A percentile compares a stretch with the other conserved stretches of the same genome.
Conservation (phyloP, 2,329 filamentous ascomycete genomes). For the Fusarium equiseti region DNA sequence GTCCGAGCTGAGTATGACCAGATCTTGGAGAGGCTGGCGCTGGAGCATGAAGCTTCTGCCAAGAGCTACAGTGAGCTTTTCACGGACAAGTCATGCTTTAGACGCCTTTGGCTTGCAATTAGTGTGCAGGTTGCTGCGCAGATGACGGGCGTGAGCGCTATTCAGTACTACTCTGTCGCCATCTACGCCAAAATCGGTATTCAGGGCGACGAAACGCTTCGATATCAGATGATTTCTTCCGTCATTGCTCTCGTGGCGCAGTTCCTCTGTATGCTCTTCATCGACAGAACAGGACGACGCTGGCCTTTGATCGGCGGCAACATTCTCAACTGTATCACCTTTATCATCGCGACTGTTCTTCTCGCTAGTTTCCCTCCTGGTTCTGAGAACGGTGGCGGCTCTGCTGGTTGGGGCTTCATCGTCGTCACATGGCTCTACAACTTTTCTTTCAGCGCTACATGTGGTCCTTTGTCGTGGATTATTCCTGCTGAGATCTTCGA, state of each 20-base stretch:
- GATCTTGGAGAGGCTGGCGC: constrained; percentile 74
- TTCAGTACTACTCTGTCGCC: constrained; percentile 78
- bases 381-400: constrained; percentile 49
- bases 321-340: constrained; percentile 76
- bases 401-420: constrained; percentile 68
- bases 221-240: constrained; percentile 81
- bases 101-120: constrained; percentile 76
- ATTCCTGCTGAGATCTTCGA: constrained; percentile 80
- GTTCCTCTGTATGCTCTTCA: constrained; percentile 74
- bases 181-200: constrained; percentile 81
- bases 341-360: constrained; percentile 73
- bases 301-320: constrained; percentile 80
- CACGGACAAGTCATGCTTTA: constrained; percentile 71
- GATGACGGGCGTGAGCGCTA: constrained; percentile 81
- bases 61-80: constrained; percentile 79
- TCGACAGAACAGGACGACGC: constrained; percentile 78
- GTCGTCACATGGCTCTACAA: constrained; percentile 33
- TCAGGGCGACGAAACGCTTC: constrained; percentile 70
- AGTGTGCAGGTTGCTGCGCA: constrained; percentile 78
- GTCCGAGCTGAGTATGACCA: constrained; percentile 79
- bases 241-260: constrained; percentile 78
- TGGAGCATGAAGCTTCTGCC: constrained; percentile 71
- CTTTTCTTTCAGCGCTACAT: constrained; percentile 30
- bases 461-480: constrained; percentile 54
- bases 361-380: constrained; percentile 69